phyloP scores from a whole-genome alignment of 164 flowering plant genomes.

The Aristolochia fimbriata region DNA sequence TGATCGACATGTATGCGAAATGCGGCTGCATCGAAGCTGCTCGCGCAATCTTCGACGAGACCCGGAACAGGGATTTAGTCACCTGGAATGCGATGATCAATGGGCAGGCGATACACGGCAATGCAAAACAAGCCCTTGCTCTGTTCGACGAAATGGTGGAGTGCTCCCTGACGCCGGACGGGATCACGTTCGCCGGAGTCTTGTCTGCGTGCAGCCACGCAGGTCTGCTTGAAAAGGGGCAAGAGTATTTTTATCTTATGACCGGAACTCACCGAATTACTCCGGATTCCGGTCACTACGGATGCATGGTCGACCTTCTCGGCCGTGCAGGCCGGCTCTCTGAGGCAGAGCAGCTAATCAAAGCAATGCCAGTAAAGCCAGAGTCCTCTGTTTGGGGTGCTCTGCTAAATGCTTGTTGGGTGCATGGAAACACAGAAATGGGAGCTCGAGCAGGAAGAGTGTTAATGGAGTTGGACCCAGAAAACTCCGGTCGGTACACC shows the following conservation, averaged over 20 bases:
- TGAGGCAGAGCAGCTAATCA: slow-evolving; percentile 7
- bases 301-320: slow-evolving; percentile 5
- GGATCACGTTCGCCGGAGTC: slow-evolving; percentile 5
- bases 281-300: slow-evolving; percentile 7
- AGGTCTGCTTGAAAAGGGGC: slow-evolving; percentile 6
- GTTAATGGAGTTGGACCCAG: slow-evolving; percentile 4
- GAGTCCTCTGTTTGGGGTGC: slow-evolving; percentile 5
- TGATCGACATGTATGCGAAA: slow-evolving; percentile 53
- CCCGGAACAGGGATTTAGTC: slow-evolving; percentile 17
- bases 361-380: slow-evolving; percentile 1
- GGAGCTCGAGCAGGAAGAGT: slow-evolving; percentile 2
- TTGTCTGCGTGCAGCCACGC: slow-evolving; percentile 13
- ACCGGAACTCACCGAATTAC: not conserved
- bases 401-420: slow-evolving; percentile 8
- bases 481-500: not conserved
- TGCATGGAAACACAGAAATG: slow-evolving; percentile 3
- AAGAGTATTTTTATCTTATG: slow-evolving; percentile 1
- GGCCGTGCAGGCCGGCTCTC: slow-evolving; percentile 7
- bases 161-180: slow-evolving; percentile 5
- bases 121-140: slow-evolving; percentile 1
- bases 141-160: slow-evolving; percentile 11
- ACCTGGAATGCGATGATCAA: slow-evolving; percentile 31
- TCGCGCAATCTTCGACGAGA: slow-evolving; percentile 15
- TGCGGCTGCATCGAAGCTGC: slow-evolving; percentile 21
- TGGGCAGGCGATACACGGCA: slow-evolving; percentile 16